These are phyloP conservation scores for Penicillium sp. DNA, from an alignment of 2,329 filamentous ascomycete species.

Conservation along the genomic window DNA sequence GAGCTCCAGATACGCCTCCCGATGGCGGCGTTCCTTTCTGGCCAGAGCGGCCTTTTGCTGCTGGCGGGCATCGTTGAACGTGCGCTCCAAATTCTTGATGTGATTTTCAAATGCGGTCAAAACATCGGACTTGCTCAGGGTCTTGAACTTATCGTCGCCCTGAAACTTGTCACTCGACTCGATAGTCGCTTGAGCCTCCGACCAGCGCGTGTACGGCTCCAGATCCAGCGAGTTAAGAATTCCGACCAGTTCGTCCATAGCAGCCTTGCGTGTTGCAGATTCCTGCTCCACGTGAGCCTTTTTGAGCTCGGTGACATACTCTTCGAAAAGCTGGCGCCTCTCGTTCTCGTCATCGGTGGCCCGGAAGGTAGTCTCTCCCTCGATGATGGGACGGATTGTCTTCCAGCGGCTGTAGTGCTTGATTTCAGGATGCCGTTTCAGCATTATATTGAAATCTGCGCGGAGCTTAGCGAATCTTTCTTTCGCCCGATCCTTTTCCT, in stretches of 20 bases:
- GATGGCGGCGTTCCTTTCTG: slow-evolving; percentile 77
- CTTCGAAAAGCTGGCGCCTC: slow-evolving; percentile 85
- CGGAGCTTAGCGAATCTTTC: slow-evolving; percentile 89
- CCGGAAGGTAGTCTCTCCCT: slow-evolving; percentile 92
- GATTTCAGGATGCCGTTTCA: slow-evolving; percentile 94
- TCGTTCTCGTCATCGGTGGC: slow-evolving; percentile 85
- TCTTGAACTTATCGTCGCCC: slow-evolving; percentile 78
- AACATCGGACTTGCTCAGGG: slow-evolving; percentile 83
- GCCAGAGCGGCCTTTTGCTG: slow-evolving; percentile 78
- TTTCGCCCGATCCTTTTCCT: slow-evolving; percentile 93
- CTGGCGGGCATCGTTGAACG: slow-evolving; percentile 87
- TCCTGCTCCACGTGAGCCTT: slow-evolving; percentile 77
- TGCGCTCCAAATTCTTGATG: slow-evolving; percentile 86
- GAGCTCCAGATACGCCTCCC: slow-evolving; percentile 75
- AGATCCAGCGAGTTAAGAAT: slow-evolving; percentile 77
- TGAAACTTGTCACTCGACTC: slow-evolving; percentile 74
- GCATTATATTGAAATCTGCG: slow-evolving; percentile 92
- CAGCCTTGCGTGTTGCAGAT: slow-evolving; percentile 68
- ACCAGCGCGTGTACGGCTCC: slow-evolving; percentile 93
- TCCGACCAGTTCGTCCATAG: slow-evolving; percentile 77
- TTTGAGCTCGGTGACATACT: slow-evolving; percentile 84
- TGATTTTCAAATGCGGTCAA: slow-evolving; percentile 92
- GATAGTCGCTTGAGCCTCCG: slow-evolving; percentile 80
- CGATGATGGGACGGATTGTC: slow-evolving; percentile 88
- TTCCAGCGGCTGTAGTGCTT: slow-evolving; percentile 97